phyloP scores from a whole-genome alignment of 805 yeast species.

The Pachysolen tannophilus region DNA sequence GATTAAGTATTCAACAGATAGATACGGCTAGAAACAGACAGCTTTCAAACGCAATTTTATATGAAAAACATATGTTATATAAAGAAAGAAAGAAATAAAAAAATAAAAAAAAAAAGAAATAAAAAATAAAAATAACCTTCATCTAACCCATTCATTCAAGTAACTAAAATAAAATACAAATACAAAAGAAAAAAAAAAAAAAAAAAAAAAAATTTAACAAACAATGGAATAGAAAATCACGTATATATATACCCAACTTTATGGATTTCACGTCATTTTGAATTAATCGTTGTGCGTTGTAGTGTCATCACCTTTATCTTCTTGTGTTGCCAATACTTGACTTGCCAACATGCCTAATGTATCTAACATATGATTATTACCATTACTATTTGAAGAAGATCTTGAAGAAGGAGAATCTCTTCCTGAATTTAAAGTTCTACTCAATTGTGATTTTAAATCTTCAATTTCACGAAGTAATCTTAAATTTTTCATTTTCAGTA shows the following conservation, averaged over 20 bases:
- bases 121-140: not conserved
- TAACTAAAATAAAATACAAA: not conserved
- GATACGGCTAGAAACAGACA: no score
- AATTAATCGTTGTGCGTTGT: no score
- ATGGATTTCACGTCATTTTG: no score
- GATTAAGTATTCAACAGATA: no score
- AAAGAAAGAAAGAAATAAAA: not conserved
- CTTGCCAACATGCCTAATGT: conserved; percentile 26
- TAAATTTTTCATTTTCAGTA: conserved; percentile 19
- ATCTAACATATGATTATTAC: conserved; percentile 19
- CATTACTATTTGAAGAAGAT: conserved; percentile 3
- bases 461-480: conserved; percentile 17
- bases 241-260: no score
- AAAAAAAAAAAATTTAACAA: not conserved
- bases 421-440: not conserved
- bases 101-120: not conserved
- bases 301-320: conserved; percentile 1
- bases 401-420: conserved; percentile 1
- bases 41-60: no score
- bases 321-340: conserved; percentile 25
- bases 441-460: not conserved
- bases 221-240: not conserved
- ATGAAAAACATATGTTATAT: no score
- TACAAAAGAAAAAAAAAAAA: not conserved
- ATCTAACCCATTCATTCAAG: not conserved